Conservation (phyloP, 768 basidiomycete species). For the Hemileccinum rubropunctum region DNA sequence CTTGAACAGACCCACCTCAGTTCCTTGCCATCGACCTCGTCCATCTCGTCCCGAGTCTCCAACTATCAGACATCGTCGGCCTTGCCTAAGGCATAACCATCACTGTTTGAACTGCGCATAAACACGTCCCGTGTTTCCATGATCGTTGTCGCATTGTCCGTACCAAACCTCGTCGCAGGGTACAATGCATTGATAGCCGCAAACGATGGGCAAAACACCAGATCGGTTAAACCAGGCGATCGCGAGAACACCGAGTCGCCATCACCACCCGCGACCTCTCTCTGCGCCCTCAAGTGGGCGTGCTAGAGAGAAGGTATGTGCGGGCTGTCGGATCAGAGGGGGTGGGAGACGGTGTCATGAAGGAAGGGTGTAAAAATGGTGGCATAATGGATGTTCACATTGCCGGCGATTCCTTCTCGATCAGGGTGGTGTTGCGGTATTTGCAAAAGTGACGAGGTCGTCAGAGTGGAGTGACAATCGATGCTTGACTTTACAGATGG, state of each 20-base stretch:
- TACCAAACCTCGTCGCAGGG: background rate
- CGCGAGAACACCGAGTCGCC: background rate
- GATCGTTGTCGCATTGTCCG: background rate
- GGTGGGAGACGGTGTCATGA: background rate
- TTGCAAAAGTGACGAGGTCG: background rate
- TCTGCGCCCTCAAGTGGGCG: background rate
- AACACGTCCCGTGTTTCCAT: background rate
- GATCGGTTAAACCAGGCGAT: background rate
- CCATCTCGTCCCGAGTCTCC: background rate
- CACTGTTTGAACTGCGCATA: background rate
- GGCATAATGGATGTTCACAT: background rate
- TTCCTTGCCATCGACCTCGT: background rate
- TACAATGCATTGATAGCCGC: background rate
- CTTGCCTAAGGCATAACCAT: background rate
- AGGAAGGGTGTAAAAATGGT: background rate
- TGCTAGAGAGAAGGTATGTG: background rate
- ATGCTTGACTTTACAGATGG: background rate
- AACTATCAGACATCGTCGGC: background rate
- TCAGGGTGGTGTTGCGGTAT: background rate
- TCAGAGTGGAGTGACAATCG: background rate
- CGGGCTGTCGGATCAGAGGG: background rate
- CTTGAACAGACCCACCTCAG: background rate
- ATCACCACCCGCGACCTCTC: background rate
- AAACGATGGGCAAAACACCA: background rate
- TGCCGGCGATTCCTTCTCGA: background rate